phyloP scores from a whole-genome alignment of 2,329 filamentous ascomycete species.

The Fusarium sp. region DNA sequence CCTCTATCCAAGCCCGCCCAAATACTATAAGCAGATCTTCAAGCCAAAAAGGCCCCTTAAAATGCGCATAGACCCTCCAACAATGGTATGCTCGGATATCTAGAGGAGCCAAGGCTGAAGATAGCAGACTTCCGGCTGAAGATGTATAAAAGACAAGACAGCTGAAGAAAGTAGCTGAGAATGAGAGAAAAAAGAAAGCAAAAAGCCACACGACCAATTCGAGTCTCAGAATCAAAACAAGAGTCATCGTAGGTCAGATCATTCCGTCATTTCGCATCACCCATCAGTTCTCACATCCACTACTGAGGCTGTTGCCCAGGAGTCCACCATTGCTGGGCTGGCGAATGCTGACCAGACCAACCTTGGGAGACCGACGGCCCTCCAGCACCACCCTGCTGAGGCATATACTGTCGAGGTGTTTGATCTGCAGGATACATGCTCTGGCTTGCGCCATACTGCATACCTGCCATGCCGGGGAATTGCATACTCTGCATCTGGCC shows the following conservation, averaged over 20 bases:
- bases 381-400: constrained; percentile 69
- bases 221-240: constrained; percentile 30
- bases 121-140: constrained; percentile 39
- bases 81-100: constrained; percentile 55
- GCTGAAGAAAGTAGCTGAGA: background rate
- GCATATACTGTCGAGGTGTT: constrained; percentile 76
- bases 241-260: constrained; percentile 35
- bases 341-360: constrained; percentile 73
- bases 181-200: constrained; percentile 28
- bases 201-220: constrained; percentile 26
- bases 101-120: constrained; percentile 50
- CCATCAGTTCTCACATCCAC: constrained; percentile 6
- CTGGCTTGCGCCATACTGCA: constrained; percentile 69
- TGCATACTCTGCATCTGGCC: constrained; percentile 72
- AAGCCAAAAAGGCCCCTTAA: constrained; percentile 46
- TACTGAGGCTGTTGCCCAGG: constrained; percentile 63
- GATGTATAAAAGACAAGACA: constrained; percentile 28
- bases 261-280: constrained; percentile 44
- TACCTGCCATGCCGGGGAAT: constrained; percentile 73
- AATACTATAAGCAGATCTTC: constrained; percentile 53
- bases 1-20: constrained; percentile 57
- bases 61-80: constrained; percentile 55
- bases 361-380: constrained; percentile 65
- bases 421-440: constrained; percentile 73
- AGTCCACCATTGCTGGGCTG: constrained; percentile 70